Conservation (phyloP, 169 alveolate genomes). For the Neospora caninum region DNA sequence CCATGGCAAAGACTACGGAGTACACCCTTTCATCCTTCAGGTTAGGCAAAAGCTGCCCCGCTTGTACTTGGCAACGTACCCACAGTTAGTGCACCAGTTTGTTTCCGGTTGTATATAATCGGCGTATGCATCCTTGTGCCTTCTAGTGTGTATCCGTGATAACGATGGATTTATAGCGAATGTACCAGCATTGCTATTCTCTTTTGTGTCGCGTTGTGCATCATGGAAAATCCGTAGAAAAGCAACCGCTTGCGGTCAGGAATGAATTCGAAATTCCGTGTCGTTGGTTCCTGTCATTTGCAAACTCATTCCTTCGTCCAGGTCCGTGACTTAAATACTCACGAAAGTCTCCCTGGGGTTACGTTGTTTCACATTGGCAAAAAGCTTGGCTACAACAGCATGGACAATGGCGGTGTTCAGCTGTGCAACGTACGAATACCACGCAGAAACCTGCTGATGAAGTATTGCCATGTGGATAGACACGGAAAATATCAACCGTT, state of each 20-base stretch:
- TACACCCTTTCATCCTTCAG: constrained; percentile 70
- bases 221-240: too few species aligned
- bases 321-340: constrained; percentile 66
- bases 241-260: too few species aligned
- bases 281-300: neutral
- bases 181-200: too few species aligned
- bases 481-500: constrained; percentile 31
- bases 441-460: constrained; percentile 54
- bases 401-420: constrained; percentile 70
- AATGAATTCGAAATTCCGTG: too few species aligned
- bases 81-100: too few species aligned
- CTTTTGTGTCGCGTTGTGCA: too few species aligned
- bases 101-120: too few species aligned
- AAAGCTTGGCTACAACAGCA: constrained; percentile 70
- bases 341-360: constrained; percentile 58
- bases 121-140: too few species aligned
- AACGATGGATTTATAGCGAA: too few species aligned
- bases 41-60: neutral
- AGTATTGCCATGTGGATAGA: constrained; percentile 35
- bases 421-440: constrained; percentile 61
- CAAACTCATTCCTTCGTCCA: neutral
- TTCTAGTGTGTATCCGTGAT: too few species aligned
- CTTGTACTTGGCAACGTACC: too few species aligned
- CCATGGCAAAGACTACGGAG: constrained; percentile 65
- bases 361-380: constrained; percentile 63